Evolutionary conservation across 352 stramenopile species (phyloP).

Genomic region (Hyaloperonospora arabidopsidis): DNA sequence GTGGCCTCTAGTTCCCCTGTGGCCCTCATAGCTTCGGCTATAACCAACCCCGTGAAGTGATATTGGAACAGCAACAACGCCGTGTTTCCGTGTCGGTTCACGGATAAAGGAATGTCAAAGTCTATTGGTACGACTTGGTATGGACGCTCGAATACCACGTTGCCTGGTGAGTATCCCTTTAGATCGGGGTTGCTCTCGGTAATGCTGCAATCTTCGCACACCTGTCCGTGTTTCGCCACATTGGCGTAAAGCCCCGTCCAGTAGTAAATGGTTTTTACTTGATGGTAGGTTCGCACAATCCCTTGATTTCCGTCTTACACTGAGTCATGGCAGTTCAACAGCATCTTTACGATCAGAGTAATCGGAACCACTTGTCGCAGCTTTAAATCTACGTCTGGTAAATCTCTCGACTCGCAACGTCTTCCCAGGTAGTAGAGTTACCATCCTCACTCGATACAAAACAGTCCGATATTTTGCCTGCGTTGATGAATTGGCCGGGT

Average conservation of each 20-base stretch:
- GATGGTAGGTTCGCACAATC: too few relatives aligned
- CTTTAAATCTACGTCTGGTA: too few relatives aligned
- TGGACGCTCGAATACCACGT: neutral
- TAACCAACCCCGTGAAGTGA: slow-evolving; percentile 1
- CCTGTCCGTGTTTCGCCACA: neutral
- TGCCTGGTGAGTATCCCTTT: slow-evolving; percentile 2
- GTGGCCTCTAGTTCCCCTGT: neutral
- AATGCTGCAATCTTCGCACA: slow-evolving; percentile 2
- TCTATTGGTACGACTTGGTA: neutral
- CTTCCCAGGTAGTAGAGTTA: too few relatives aligned
- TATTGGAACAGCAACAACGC: slow-evolving; percentile 4
- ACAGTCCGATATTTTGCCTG: too few relatives aligned
- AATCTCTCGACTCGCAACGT: too few relatives aligned
- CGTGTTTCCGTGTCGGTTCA: slow-evolving; percentile 1
- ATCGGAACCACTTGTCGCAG: too few relatives aligned
- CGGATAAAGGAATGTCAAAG: neutral
- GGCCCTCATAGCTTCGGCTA: neutral
- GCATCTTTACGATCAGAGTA: too few relatives aligned
- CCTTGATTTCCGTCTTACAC: too few relatives aligned
- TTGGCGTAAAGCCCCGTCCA: neutral
- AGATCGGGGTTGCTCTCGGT: slow-evolving; percentile 4
- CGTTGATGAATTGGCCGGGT: too few relatives aligned
- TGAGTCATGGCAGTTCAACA: too few relatives aligned
- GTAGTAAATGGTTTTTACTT: neutral
- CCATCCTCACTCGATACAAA: too few relatives aligned